Conservation (phyloP, 495 filamentous ascomycete genomes). For the Penicillium alfredii region DNA sequence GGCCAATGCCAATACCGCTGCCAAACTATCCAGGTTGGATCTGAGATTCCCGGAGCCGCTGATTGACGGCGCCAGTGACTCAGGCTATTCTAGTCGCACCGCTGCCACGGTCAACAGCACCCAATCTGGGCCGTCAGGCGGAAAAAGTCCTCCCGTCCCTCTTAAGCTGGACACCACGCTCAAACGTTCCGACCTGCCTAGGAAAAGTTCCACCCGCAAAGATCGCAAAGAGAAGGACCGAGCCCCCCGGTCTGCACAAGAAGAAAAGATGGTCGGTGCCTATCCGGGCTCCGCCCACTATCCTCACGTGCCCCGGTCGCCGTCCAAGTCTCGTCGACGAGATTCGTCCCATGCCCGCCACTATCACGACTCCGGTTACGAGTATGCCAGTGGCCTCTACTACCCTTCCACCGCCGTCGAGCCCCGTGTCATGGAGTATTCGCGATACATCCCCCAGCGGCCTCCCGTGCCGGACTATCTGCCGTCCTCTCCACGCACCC, state of each 20-base stretch:
- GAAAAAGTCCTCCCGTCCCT: slow-evolving; percentile 34
- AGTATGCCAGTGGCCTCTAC: slow-evolving; percentile 29
- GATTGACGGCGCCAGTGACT: slow-evolving; percentile 53
- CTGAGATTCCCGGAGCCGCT: slow-evolving; percentile 30
- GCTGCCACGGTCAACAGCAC: slow-evolving; percentile 50
- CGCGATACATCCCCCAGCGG: slow-evolving; percentile 20
- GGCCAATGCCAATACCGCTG: slow-evolving; percentile 45
- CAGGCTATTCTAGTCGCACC: slow-evolving; percentile 61
- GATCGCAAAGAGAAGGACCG: slow-evolving; percentile 32
- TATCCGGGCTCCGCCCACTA: slow-evolving; percentile 26
- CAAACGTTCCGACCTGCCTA: slow-evolving; percentile 26
- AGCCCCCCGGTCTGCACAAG: slow-evolving; percentile 22
- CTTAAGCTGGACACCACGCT: slow-evolving; percentile 36
- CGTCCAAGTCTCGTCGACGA: slow-evolving; percentile 32
- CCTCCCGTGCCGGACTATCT: slow-evolving; percentile 30
- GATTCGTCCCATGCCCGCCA: slow-evolving; percentile 27
- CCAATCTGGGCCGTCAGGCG: slow-evolving; percentile 47
- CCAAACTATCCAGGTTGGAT: slow-evolving; percentile 49
- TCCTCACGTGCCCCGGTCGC: slow-evolving; percentile 27
- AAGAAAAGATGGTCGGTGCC: slow-evolving; percentile 37
- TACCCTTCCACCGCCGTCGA: slow-evolving; percentile 28
- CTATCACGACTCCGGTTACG: slow-evolving; percentile 27
- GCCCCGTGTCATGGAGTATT: slow-evolving; percentile 26
- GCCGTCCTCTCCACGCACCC: slow-evolving; percentile 24
- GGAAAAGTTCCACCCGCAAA: slow-evolving; percentile 31